Evolutionary conservation across 2,329 filamentous ascomycete genomes (phyloP).

Genomic region (Cytospora chrysosperma): DNA sequence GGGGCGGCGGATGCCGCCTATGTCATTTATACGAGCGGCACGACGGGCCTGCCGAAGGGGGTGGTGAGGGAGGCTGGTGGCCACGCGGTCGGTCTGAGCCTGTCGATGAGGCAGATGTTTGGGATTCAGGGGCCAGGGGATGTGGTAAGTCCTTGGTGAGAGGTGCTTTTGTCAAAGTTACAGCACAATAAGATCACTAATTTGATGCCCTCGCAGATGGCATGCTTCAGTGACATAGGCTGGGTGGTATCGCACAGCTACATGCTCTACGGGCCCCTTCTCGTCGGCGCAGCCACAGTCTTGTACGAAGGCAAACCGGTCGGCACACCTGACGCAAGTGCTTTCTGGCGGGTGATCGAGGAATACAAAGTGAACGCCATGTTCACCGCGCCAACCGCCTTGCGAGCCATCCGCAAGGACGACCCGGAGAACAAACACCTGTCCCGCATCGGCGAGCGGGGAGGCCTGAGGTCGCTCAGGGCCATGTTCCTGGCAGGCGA

Average conservation of each 20-base stretch:
- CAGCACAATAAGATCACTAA: slow-evolving; percentile 1
- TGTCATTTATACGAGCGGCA: slow-evolving; percentile 85
- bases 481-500: slow-evolving; percentile 87
- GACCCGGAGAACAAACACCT: slow-evolving; percentile 74
- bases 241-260: slow-evolving; percentile 82
- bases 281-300: slow-evolving; percentile 81
- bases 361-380: slow-evolving; percentile 82
- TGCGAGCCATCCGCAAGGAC: slow-evolving; percentile 83
- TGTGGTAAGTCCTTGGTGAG: slow-evolving; percentile 47
- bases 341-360: slow-evolving; percentile 84
- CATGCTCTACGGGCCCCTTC: slow-evolving; percentile 84
- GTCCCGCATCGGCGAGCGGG: slow-evolving; percentile 59
- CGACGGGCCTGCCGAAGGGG: slow-evolving; percentile 80
- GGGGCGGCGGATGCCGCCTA: slow-evolving; percentile 79
- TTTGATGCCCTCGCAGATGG: slow-evolving; percentile 32
- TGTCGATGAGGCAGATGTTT: slow-evolving; percentile 82
- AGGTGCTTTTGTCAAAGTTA: not conserved
- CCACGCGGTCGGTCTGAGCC: slow-evolving; percentile 79
- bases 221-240: slow-evolving; percentile 67
- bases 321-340: slow-evolving; percentile 81
- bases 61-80: slow-evolving; percentile 81
- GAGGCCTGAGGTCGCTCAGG: slow-evolving; percentile 69
- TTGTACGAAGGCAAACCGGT: slow-evolving; percentile 94
- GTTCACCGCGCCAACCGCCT: slow-evolving; percentile 83
- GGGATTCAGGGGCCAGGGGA: slow-evolving; percentile 80